Evolutionary conservation across 192 early-diverging fungal species (phyloP).

Genomic region (Spinellus fusiger): DNA sequence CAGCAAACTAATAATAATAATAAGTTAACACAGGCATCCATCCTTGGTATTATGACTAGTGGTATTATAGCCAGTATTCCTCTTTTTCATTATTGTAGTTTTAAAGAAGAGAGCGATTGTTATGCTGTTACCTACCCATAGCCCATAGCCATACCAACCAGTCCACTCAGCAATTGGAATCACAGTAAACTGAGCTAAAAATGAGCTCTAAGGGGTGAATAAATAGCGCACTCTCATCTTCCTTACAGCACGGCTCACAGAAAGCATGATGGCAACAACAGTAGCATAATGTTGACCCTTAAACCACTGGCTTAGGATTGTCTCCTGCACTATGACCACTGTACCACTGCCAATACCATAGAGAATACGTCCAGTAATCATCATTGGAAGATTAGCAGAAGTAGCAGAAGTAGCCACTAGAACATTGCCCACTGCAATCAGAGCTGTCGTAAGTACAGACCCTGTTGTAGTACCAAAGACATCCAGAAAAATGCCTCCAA

Average conservation of each 20-base stretch:
- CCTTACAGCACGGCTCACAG: constrained; percentile 59
- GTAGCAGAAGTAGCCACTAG: constrained; percentile 44
- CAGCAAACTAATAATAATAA: constrained; percentile 43
- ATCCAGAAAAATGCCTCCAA: constrained; percentile 49
- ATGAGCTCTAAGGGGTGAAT: constrained; percentile 41
- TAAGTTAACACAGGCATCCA: not conserved
- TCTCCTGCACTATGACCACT: constrained; percentile 73
- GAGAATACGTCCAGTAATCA: constrained; percentile 47
- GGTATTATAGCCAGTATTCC: not conserved
- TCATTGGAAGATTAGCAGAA: constrained; percentile 34
- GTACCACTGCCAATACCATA: constrained; percentile 65
- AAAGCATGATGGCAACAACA: constrained; percentile 62
- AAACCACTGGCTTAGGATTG: constrained; percentile 72
- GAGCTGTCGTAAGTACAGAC: constrained; percentile 43
- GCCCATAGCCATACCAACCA: constrained; percentile 38
- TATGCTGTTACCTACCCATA: constrained; percentile 25
- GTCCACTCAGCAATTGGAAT: constrained; percentile 49
- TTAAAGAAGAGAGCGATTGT: not conserved
- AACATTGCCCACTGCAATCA: constrained; percentile 49
- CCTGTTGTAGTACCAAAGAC: constrained; percentile 56
- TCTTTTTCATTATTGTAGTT: not conserved
- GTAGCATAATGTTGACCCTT: constrained; percentile 59
- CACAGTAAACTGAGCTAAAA: constrained; percentile 57
- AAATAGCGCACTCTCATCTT: not conserved
- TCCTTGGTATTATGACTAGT: no score